phyloP scores from a whole-genome alignment of 2,329 filamentous ascomycete species.

The Fusarium tuaranense region DNA sequence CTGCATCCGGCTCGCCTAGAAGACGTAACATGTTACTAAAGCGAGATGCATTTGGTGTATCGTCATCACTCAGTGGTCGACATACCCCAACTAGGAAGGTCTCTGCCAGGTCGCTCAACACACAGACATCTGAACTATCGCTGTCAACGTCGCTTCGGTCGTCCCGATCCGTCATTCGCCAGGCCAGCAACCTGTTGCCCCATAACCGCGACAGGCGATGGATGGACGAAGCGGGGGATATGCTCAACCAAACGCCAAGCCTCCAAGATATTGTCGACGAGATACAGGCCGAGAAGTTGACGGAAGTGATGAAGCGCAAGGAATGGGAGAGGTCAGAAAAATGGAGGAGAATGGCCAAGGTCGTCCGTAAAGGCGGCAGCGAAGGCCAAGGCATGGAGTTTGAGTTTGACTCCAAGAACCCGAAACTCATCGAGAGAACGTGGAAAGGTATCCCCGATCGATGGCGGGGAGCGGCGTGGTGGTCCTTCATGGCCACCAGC shows the following conservation, averaged over 20 bases:
- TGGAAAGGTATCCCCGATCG: conserved; percentile 99
- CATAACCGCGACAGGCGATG: conserved; percentile 70
- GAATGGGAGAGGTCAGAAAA: conserved; percentile 74
- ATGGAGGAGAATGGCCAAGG: conserved; percentile 74
- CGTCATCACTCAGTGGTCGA: conserved; percentile 53
- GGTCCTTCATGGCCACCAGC: conserved; percentile 86
- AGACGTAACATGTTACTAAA: conserved; percentile 58
- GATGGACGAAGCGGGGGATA: conserved; percentile 75
- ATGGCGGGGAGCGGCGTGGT: conserved; percentile 95
- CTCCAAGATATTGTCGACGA: conserved; percentile 68
- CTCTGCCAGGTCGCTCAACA: conserved; percentile 69
- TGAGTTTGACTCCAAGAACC: conserved; percentile 81
- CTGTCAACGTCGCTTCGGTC: conserved; percentile 62
- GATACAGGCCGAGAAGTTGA: conserved; percentile 62
- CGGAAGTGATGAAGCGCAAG: conserved; percentile 70
- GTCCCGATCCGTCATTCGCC: conserved; percentile 66
- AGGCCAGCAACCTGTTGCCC: conserved; percentile 69
- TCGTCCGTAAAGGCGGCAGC: conserved; percentile 62
- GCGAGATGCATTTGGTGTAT: conserved; percentile 51
- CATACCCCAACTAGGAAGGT: conserved; percentile 65
- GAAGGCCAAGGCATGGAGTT: conserved; percentile 70
- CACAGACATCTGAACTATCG: conserved; percentile 66
- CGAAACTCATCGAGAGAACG: conserved; percentile 89
- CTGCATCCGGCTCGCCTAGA: conserved; percentile 58
- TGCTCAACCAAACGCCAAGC: conserved; percentile 71